A percentile compares a stretch with the other conserved stretches of the same genome.
phyloP scores from a whole-genome alignment of 768 basidiomycete genomes.

The Mycena galericulata region DNA sequence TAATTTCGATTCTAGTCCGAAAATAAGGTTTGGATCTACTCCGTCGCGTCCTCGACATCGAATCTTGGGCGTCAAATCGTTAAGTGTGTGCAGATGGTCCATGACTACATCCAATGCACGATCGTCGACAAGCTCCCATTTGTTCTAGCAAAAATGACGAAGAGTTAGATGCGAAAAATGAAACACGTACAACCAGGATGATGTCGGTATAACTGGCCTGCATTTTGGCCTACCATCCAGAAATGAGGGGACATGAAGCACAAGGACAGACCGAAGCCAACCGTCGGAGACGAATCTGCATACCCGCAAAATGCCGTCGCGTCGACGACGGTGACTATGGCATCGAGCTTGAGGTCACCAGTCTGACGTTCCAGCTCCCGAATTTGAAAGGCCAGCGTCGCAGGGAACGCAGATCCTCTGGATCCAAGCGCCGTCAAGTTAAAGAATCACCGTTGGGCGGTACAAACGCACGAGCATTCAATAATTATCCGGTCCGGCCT shows the following conservation, averaged over 20 bases:
- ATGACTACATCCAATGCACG: slow-evolving; percentile 83
- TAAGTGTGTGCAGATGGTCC: slow-evolving; percentile 90
- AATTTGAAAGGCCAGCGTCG: slow-evolving; percentile 94
- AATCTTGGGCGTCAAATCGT: slow-evolving; percentile 91
- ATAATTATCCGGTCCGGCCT: slow-evolving; percentile 93
- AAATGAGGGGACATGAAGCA: background rate
- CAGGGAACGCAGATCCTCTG: slow-evolving; percentile 95
- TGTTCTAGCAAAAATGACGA: slow-evolving; percentile 82
- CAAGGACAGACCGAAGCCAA: background rate
- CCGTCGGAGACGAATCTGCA: slow-evolving; percentile 89
- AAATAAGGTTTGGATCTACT: slow-evolving; percentile 83
- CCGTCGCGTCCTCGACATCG: slow-evolving; percentile 71
- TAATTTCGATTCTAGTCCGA: slow-evolving; percentile 90
- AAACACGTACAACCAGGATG: slow-evolving; percentile 75
- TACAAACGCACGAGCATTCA: slow-evolving; percentile 85
- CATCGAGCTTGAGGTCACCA: slow-evolving; percentile 85
- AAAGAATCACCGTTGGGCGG: background rate
- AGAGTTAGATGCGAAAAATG: background rate
- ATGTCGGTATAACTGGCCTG: slow-evolving; percentile 96
- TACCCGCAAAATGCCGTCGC: slow-evolving; percentile 94
- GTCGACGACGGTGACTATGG: slow-evolving; percentile 91
- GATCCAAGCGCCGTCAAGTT: background rate
- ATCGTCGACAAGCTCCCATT: slow-evolving; percentile 89
- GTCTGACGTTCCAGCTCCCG: slow-evolving; percentile 88
- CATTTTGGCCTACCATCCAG: slow-evolving; percentile 71